Percentiles rank a stretch among this genome's conserved stretches.
Evolutionary conservation across 805 yeast species (phyloP).

Genomic region (Priceomyces haplophilus): DNA sequence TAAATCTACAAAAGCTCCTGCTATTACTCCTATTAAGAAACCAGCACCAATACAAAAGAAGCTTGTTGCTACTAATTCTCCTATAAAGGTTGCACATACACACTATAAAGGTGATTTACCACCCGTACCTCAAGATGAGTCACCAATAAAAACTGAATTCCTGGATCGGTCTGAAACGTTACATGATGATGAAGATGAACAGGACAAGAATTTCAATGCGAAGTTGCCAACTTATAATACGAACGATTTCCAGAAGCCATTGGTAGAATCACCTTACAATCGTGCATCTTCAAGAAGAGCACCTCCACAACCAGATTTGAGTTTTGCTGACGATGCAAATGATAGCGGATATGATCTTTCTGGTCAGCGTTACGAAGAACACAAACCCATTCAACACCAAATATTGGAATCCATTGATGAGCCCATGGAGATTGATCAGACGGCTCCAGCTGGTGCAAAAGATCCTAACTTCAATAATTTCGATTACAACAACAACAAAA

Average conservation of each 20-base stretch:
- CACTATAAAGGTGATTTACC: conserved; percentile 1
- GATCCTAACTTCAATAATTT: conserved; percentile 18
- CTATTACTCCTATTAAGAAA: conserved; percentile 10
- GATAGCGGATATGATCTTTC: neutral
- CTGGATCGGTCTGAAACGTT: conserved; percentile 9
- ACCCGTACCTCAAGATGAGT: neutral
- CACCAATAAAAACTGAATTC: conserved; percentile 2
- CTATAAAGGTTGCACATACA: conserved; percentile 4
- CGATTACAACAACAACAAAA: conserved; percentile 24
- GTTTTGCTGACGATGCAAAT: neutral
- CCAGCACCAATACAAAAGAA: conserved; percentile 2
- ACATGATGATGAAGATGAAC: conserved; percentile 19
- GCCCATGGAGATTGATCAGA: conserved; percentile 2
- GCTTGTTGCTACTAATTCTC: neutral
- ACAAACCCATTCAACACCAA: conserved; percentile 3
- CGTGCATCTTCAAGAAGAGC: conserved; percentile 19
- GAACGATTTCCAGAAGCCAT: conserved; percentile 25
- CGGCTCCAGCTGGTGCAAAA: neutral
- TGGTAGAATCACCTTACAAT: conserved; percentile 21
- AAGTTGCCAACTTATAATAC: conserved; percentile 30
- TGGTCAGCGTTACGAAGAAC: neutral
- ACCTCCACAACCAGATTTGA: conserved; percentile 9
- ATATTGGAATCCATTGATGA: conserved; percentile 7
- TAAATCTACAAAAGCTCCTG: conserved; percentile 53
- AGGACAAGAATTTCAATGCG: conserved; percentile 16